Base-by-base conservation (phyloP, 129 eudicot species). In the Helianthus tuberosus region DNA sequence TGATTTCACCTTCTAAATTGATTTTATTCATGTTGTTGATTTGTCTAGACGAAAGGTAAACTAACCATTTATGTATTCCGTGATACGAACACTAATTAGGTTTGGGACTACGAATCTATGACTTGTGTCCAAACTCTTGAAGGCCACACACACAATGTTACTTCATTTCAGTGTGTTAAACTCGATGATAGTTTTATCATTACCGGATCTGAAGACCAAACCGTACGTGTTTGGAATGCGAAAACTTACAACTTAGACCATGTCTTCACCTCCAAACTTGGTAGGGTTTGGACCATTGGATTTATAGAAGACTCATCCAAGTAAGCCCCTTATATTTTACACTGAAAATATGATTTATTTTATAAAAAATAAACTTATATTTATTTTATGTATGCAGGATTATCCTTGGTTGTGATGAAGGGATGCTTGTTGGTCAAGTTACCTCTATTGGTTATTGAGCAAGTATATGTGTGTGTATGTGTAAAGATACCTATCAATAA, bases 171-270 rank as follows among this genome's bases (percentile, higher is more conserved):
- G 3, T 78, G 78, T 64, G 75, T 83, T 64, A 87, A 85, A 32
- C 81, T 80, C 1, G 81, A 66, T 4, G 69, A 51, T 51, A 85
- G 81, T 46, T 83, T 79, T 60, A 79, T 90, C 46, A 73, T 90
- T 55, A 87, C 93, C 5, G 93, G 91, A 75, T 90, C 91, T 27
- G 89, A 87, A 79, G 91, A 90, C 71, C 83, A 85, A 35, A 83
- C 91, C 10, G 61, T 90, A 13, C 83, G 84, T 49, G 55, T 85
- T 55, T 90, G 93, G 96, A 81, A 90, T 14, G 64, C 85, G 4
- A 66, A 77, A 5, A 83, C 90, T 15, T 85, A 85, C 58, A 75
- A 82, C 75, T 78, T 73, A 81, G 75, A 54, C 29, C 47, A 71
- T 49, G 51, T 75, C 16, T 80, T 74, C 35, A 83, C 77, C 62